Evolutionary conservation across 2,329 filamentous ascomycete genomes (phyloP), one percentile per base, ranked within the genome.

Genomic region (Diaporthe humulicola): DNA sequence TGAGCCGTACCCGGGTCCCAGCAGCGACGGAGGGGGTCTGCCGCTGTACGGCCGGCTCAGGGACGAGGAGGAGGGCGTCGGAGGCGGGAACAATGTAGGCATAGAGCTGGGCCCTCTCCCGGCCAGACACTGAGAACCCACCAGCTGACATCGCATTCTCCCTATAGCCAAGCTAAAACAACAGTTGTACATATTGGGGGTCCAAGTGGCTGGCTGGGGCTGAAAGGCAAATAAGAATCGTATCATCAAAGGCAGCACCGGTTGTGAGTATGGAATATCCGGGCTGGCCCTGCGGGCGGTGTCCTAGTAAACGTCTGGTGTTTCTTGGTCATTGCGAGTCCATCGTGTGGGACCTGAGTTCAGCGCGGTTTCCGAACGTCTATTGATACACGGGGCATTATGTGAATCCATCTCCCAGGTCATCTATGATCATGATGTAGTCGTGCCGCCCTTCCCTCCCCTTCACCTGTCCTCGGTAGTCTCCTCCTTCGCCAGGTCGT

Each of bases 401-500:
- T 74, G 76, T 64, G 19, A 14, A 48, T 10, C 50, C 64, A 56
- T 30, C 71, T 70, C 64, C 28, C 71, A 42, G n/a, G 54, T 73
- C 61, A 70, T 70, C 71, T 73, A 73, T 69, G 70, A 22, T 57
- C 61, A 54, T 70, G 54, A 28, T 64, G 71, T 48, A 40, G 52
- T 38, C 57, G 25, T 60, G 22, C 72, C 57, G 15, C 38, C 22
- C 61, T 54, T 58, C 22, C 40, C 14, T 33, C 14, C 30, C 40
- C 1, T 74, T 78, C 87, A 92, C 82, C 90, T 91, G 78, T 92
- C 92, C 82, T 95, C 92, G 19, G 90, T 84, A 77, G 91, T 91
- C 82, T 96, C 94, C 78, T 92, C 91, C 90, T 98, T 98, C 76
- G 95, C 96, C 84, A 99, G 86, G 80, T 96, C 96, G 81, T 99